A percentile compares a stretch with the other conserved stretches of the same genome.
Conservation (phyloP, 257 asterid species). For the Jacaranda copaia region DNA sequence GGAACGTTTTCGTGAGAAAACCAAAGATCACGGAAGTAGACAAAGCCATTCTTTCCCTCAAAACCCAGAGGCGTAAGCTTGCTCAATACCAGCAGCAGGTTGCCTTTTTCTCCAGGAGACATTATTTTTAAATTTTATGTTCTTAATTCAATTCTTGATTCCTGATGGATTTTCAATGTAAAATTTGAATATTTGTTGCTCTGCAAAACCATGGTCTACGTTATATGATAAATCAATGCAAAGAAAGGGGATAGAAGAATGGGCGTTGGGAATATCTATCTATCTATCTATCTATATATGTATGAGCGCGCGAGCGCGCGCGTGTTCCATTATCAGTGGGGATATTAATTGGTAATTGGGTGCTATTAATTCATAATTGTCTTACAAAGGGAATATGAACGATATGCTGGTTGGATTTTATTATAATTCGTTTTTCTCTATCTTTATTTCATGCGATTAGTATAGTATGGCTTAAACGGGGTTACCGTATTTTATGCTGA, state of each 20-base stretch:
- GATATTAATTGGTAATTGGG: slow-evolving; percentile 1
- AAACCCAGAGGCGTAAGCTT: slow-evolving; percentile 97
- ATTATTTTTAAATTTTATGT: neutral
- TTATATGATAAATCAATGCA: slow-evolving; percentile 4
- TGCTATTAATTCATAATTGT: slow-evolving; percentile 5
- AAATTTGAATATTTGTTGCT: slow-evolving; percentile 28
- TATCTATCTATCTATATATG: neutral
- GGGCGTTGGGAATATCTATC: neutral
- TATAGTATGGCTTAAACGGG: neutral
- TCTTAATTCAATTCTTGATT: neutral
- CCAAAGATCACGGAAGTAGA: slow-evolving; percentile 96
- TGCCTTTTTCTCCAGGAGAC: neutral
- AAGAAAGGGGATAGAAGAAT: neutral
- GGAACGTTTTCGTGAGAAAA: slow-evolving; percentile 88
- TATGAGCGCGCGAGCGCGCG: no score
- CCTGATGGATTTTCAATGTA: neutral
- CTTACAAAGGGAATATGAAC: slow-evolving; percentile 18
- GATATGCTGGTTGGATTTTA: neutral
- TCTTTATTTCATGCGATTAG: neutral
- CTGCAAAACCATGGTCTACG: neutral
- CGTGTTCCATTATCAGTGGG: neutral
- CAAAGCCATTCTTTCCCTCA: slow-evolving; percentile 90
- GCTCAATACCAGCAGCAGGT: slow-evolving; percentile 96
- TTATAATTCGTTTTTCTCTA: neutral
- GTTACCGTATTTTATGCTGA: neutral